Conservation (phyloP, 2,329 filamentous ascomycete genomes). For the Berkeleyomyces rouxiae region DNA sequence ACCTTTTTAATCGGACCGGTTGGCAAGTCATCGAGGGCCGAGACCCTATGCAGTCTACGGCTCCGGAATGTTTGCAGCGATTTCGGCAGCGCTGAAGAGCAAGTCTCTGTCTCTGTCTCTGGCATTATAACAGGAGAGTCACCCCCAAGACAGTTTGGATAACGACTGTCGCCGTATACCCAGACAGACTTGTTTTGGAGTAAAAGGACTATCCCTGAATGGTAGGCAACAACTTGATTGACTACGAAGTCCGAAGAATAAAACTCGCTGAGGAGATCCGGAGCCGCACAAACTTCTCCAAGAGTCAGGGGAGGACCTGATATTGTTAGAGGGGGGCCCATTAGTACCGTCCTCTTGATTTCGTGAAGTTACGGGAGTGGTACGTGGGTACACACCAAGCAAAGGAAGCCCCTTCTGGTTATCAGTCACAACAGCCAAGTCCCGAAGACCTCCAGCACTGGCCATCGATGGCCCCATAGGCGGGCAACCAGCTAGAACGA, state of each 20-base stretch:
- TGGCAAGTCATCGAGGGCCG: slow-evolving; percentile 30
- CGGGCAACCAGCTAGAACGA: slow-evolving; percentile 5
- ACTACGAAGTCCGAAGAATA: slow-evolving; percentile 15
- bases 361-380: no score
- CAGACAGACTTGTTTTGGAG: slow-evolving; percentile 28
- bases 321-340: background rate
- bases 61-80: background rate
- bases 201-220: slow-evolving; percentile 33
- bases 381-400: background rate
- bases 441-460: background rate
- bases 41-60: background rate
- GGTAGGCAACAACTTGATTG: slow-evolving; percentile 29
- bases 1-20: slow-evolving; percentile 36
- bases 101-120: background rate
- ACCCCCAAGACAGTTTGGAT: slow-evolving; percentile 30
- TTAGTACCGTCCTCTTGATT: no score
- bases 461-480: background rate
- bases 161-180: slow-evolving; percentile 43
- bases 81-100: background rate
- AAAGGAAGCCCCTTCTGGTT: background rate
- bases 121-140: slow-evolving; percentile 19
- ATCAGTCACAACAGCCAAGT: background rate
- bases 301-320: background rate
- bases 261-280: background rate
- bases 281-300: background rate